Percentiles rank a stretch among this genome's conserved stretches.
These are phyloP conservation scores for Zhuliangozyma parablackwelliae DNA, from an alignment of 1,139 yeast genomes.

Conservation along the genomic window DNA sequence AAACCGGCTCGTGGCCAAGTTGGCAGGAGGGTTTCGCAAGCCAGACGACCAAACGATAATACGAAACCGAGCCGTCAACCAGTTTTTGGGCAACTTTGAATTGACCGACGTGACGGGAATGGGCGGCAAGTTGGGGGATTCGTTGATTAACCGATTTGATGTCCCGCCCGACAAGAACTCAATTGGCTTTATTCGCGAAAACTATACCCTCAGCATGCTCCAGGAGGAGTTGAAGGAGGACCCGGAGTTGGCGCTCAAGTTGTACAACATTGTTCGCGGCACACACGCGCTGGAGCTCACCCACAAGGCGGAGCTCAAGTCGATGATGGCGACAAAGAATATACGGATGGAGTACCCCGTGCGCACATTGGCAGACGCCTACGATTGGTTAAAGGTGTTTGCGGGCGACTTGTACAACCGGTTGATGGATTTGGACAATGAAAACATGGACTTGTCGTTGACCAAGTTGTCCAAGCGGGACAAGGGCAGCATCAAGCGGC, in stretches of 20 bases:
- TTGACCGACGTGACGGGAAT: conserved; percentile 79
- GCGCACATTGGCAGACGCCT: conserved; percentile 50
- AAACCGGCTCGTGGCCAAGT: conserved; percentile 73
- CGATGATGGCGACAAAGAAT: conserved; percentile 87
- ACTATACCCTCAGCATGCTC: conserved; percentile 34
- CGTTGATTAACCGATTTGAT: conserved; percentile 41
- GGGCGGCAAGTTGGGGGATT: conserved; percentile 85
- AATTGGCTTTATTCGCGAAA: conserved; percentile 45
- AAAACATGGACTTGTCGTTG: conserved; percentile 34
- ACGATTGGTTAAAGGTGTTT: conserved; percentile 79
- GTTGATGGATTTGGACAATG: conserved; percentile 72
- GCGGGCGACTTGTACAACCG: conserved; percentile 75
- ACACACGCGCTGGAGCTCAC: conserved; percentile 47
- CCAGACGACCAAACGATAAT: conserved; percentile 86
- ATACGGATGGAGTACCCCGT: conserved; percentile 56
- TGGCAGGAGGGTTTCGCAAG: conserved; percentile 83
- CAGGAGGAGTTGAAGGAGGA: conserved; percentile 35
- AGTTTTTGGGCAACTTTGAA: conserved; percentile 58
- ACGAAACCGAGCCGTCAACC: conserved; percentile 40
- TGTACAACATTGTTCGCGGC: conserved; percentile 67
- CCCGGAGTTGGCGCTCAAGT: conserved; percentile 37
- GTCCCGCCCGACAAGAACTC: conserved; percentile 39
- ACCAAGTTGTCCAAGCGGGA: conserved; percentile 19
- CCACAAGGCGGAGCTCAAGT: conserved; percentile 61
- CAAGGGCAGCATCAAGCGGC: conserved; percentile 35